Conservation (phyloP, 108 stramenopile genomes). For the Cyclotella sp. region DNA sequence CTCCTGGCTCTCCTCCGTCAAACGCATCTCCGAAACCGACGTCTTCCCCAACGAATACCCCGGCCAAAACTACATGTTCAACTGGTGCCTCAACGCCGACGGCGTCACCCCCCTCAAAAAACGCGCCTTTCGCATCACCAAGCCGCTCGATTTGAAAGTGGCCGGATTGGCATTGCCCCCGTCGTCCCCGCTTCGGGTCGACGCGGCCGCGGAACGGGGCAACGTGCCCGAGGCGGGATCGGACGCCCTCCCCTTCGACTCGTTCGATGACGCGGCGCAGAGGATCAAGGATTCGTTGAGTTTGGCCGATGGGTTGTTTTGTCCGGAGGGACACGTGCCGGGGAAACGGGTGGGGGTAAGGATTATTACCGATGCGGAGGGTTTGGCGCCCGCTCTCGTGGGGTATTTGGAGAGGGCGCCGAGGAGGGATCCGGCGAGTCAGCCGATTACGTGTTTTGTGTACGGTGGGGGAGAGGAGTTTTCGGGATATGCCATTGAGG, state of each 20-base stretch:
- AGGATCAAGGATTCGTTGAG: constrained; percentile 73
- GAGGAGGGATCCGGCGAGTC: constrained; percentile 61
- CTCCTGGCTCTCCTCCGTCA: constrained; percentile 59
- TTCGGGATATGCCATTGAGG: constrained; percentile 87
- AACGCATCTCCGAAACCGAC: constrained; percentile 65
- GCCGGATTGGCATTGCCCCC: constrained; percentile 69
- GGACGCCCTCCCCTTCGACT: constrained; percentile 76
- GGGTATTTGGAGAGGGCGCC: constrained; percentile 88
- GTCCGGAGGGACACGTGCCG: constrained; percentile 89
- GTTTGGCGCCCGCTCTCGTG: constrained; percentile 69
- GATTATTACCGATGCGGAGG: constrained; percentile 74
- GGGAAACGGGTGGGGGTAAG: constrained; percentile 76
- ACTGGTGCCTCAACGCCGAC: constrained; percentile 88
- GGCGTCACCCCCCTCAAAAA: constrained; percentile 88
- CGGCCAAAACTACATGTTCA: constrained; percentile 88
- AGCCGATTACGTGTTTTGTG: constrained; percentile 82
- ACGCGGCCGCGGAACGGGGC: constrained; percentile 40
- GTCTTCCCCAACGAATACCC: constrained; percentile 87
- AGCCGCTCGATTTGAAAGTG: constrained; percentile 82
- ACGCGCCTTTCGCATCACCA: constrained; percentile 87
- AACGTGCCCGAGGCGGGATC: constrained; percentile 82
- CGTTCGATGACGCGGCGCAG: constrained; percentile 75
- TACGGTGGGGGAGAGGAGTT: constrained; percentile 66
- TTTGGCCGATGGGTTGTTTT: constrained; percentile 70
- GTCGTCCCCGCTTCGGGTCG: constrained; percentile 73